Conservation (phyloP, 108 stramenopile genomes). For the Discostella stelligeroides region DNA sequence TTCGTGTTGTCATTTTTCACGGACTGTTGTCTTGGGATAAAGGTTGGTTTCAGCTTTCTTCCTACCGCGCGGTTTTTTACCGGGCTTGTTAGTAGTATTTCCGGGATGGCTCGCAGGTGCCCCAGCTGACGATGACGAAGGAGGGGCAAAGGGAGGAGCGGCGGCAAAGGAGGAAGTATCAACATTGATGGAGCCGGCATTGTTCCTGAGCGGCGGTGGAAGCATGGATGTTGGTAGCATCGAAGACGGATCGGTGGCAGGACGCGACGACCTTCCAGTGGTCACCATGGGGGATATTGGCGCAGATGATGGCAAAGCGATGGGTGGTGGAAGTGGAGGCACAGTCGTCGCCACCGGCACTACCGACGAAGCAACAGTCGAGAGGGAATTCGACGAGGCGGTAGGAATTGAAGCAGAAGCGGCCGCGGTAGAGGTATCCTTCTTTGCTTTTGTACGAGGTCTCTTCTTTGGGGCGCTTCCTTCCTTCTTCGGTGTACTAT, state of each 20-base stretch:
- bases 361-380: not conserved
- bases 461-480: constrained; percentile 3
- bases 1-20: not conserved
- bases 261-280: too few species aligned
- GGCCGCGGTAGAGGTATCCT: not conserved
- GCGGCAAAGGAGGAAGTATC: not conserved
- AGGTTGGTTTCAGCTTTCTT: not conserved
- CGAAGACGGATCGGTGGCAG: not conserved
- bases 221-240: not conserved
- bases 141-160: not conserved
- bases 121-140: not conserved
- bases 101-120: not conserved
- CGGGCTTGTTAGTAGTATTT: not conserved
- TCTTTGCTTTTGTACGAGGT: constrained; percentile 7
- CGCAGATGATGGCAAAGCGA: not conserved
- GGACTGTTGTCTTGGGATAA: too few species aligned
- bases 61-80: constrained; percentile 4
- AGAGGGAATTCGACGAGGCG: not conserved
- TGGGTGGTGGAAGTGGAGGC: not conserved
- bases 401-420: not conserved
- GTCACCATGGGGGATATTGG: not conserved
- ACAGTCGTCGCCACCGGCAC: not conserved
- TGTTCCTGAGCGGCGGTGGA: constrained; percentile 1
- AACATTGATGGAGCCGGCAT: not conserved
- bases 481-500: constrained; percentile 11